phyloP scores from a whole-genome alignment of 805 yeast genomes.

The Ogataea ramenticola region DNA sequence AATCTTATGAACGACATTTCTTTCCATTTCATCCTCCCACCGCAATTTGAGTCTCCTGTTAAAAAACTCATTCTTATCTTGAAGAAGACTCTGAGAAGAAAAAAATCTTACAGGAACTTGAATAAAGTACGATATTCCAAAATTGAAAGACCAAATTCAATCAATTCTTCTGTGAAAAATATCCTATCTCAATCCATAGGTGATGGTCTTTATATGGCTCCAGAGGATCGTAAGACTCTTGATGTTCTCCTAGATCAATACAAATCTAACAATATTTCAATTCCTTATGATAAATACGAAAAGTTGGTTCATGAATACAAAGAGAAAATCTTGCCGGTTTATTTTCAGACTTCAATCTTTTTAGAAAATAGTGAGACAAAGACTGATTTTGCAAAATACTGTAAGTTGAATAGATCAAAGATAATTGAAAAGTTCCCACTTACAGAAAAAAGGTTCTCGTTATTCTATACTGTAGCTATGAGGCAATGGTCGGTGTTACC shows the following conservation, averaged over 20 bases:
- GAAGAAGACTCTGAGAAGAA: neutral
- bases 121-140: neutral
- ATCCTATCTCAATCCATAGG: neutral
- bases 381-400: conserved; percentile 23
- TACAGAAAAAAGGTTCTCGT: conserved; percentile 13
- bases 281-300: conserved; percentile 5
- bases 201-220: neutral
- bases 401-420: conserved; percentile 11
- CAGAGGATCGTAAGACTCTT: neutral
- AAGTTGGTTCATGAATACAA: conserved; percentile 8
- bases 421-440: conserved; percentile 13
- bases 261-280: neutral
- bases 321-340: conserved; percentile 2
- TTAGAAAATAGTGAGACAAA: conserved; percentile 16
- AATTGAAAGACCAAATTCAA: neutral
- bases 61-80: neutral
- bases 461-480: conserved; percentile 21
- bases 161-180: neutral
- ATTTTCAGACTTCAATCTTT: conserved; percentile 9
- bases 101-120: neutral
- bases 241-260: neutral
- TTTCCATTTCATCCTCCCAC: neutral
- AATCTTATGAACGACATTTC: neutral
- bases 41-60: neutral
- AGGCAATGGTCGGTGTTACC: conserved; percentile 15